Conservation (phyloP, 2,329 filamentous ascomycete species). For the Xylaria sp. region DNA sequence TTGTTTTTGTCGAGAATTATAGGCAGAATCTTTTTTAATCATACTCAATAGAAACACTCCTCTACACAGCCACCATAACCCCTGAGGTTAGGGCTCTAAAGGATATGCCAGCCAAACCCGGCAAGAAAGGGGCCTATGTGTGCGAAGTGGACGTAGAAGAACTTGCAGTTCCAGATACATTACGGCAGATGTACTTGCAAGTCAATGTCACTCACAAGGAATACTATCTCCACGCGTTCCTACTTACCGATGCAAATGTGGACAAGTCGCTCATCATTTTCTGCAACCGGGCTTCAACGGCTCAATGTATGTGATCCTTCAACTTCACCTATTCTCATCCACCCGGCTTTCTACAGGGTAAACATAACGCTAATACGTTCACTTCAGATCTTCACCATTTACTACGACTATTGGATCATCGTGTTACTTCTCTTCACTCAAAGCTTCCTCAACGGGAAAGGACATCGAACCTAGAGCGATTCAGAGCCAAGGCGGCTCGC, state of each 20-base stretch:
- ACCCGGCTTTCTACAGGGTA: not conserved
- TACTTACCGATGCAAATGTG: conserved; percentile 79
- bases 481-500: conserved; percentile 87
- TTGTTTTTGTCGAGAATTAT: not conserved
- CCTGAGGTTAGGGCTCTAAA: conserved; percentile 90
- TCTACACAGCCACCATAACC: conserved; percentile 97
- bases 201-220: conserved; percentile 87
- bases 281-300: conserved; percentile 90
- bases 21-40: conserved; percentile 16
- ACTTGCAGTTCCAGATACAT: conserved; percentile 80
- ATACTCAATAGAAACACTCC: conserved; percentile 70
- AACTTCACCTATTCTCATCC: not conserved
- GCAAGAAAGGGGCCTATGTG: conserved; percentile 82
- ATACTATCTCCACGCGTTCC: conserved; percentile 90
- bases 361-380: conserved; percentile 11
- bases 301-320: conserved; percentile 62
- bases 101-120: conserved; percentile 74
- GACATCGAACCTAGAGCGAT: conserved; percentile 87
- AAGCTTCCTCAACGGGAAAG: conserved; percentile 85
- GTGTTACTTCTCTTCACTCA: conserved; percentile 91
- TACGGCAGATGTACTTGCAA: conserved; percentile 86
- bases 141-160: conserved; percentile 84
- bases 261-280: conserved; percentile 89
- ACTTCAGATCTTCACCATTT: conserved; percentile 79
- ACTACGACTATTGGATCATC: conserved; percentile 84